Evolutionary conservation across 495 filamentous ascomycete genomes (phyloP).

Genomic region (Penicillium cataractarum): DNA sequence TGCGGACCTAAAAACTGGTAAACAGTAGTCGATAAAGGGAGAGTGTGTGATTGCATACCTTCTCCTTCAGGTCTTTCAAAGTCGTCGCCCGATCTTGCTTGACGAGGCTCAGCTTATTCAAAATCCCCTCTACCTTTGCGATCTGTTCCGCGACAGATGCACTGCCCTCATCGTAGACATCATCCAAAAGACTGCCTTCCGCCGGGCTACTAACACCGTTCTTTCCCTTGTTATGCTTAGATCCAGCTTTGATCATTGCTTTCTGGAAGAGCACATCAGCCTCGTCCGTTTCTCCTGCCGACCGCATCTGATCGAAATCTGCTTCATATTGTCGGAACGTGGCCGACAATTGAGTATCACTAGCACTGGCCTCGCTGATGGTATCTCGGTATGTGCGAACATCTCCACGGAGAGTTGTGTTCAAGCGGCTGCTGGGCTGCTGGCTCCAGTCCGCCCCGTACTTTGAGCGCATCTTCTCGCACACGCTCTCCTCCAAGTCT

Average conservation of each 20-base stretch:
- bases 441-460: conserved; percentile 97
- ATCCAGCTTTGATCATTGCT: conserved; percentile 71
- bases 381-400: conserved; percentile 84
- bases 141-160: conserved; percentile 89
- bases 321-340: conserved; percentile 82
- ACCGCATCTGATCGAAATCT: conserved; percentile 95
- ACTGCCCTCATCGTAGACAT: conserved; percentile 81
- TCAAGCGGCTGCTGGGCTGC: conserved; percentile 88
- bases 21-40: conserved; percentile 2
- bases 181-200: conserved; percentile 83
- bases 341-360: conserved; percentile 81
- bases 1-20: conserved; percentile 68
- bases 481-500: conserved; percentile 96
- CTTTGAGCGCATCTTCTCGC: conserved; percentile 98
- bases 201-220: conserved; percentile 65
- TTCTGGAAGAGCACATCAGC: conserved; percentile 87
- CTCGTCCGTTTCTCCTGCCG: conserved; percentile 84
- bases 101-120: conserved; percentile 89
- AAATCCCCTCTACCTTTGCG: conserved; percentile 80
- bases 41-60: conserved; percentile 57
- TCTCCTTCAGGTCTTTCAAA: conserved; percentile 95
- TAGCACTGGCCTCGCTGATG: conserved; percentile 83
- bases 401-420: conserved; percentile 82
- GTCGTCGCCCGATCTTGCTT: conserved; percentile 90
- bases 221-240: conserved; percentile 62